Base-by-base conservation (phyloP, 140 eudicot genomes). In the Bidens hawaiensis region DNA sequence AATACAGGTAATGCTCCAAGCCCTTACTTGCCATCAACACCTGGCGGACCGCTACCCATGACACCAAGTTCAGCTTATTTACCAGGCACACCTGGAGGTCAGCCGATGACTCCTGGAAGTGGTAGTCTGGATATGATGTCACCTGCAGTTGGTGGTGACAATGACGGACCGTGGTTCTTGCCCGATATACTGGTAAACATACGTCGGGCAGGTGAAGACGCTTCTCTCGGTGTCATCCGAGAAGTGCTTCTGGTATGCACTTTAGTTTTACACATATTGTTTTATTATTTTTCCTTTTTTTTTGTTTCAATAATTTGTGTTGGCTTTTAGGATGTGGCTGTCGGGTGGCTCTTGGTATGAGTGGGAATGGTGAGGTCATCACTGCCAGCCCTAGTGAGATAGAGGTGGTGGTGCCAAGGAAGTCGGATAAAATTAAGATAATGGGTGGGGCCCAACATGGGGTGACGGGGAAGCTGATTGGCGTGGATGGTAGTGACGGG, bases 81-180 rank as follows among this genome's bases (percentile, higher is more conserved):
- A 41, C 99, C 97, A 70, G 96, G 96, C 47, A 93, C 99, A 9
- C 99, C 99, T 60, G 99, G 95, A 22, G 99, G 99, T 55, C 99
- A 85, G 69, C 99, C 99, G 23, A 94, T 94, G 99, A 94, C 99
- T 65, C 99, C 99, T 77, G 99, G 97, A 40, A 80, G 95, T 71
- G 95, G 95, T 62, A 94, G 95, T n/a, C 68, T 94, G 82, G 95
- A 94, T 81, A 70, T 94, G 74, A 88, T 83, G 97, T 88, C 99
- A 10, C 99, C 99, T 42, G 90, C 81, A 18, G 75, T 77, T 83
- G 99, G 97, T 75, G 90, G 85, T 26, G 99, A 88, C 34, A 78
- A 41, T 68, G 99, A 88, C 18, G 99, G 95, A 10, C 85, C 84
- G 24, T 88, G 90, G 90, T 78, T 85, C 51, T 46, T 85, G 60